These are phyloP conservation scores for Trametes cinnabarina DNA, from an alignment of 768 basidiomycete genomes.

Conservation along the genomic window DNA sequence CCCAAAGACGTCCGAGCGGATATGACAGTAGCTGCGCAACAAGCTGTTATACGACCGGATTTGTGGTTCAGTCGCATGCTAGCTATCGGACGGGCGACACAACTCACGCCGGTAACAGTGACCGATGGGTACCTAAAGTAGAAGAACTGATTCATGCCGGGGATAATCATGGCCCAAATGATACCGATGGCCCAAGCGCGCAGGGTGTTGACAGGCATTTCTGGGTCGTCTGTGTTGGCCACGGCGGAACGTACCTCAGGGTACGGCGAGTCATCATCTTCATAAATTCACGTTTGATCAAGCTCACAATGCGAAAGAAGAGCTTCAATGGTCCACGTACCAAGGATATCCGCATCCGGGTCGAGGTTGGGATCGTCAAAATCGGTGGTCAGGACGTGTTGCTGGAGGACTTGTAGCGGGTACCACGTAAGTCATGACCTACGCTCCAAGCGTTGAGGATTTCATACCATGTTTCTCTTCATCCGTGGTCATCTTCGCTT, in stretches of 20 bases:
- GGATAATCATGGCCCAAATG: constrained; percentile 58
- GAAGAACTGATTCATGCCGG: constrained; percentile 79
- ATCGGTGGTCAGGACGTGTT: constrained; percentile 15
- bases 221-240: constrained; percentile 46
- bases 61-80: background rate
- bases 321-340: background rate
- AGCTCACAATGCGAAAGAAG: background rate
- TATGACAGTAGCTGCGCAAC: constrained; percentile 70
- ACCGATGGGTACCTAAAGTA: constrained; percentile 63
- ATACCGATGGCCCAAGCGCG: constrained; percentile 40
- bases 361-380: constrained; percentile 38
- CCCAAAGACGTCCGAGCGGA: constrained; percentile 62
- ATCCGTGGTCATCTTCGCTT: constrained; percentile 20
- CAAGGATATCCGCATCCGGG: constrained; percentile 25
- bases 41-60: constrained; percentile 30
- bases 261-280: constrained; percentile 51
- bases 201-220: constrained; percentile 37
- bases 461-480: constrained; percentile 21
- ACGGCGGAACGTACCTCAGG: constrained; percentile 53
- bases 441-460: background rate
- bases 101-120: constrained; percentile 28
- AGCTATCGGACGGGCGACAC: background rate
- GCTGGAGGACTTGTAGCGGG: background rate
- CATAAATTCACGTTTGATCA: constrained; percentile 24
- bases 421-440: background rate